Evolutionary conservation across 805 yeast species (phyloP).

Genomic region (Suhomyces sp.): DNA sequence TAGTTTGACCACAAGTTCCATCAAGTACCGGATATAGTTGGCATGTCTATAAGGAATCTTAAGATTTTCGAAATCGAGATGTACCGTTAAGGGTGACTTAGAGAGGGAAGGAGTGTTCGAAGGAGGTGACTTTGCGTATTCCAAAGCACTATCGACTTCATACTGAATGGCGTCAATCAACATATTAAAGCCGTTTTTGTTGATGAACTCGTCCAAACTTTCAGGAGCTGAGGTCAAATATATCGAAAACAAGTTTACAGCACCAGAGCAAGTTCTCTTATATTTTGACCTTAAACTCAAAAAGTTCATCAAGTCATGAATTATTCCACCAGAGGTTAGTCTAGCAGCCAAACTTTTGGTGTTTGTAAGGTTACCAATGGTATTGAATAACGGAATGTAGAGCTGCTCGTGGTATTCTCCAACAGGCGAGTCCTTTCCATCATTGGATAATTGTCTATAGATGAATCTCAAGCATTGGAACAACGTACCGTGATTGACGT

Average conservation of each 20-base stretch:
- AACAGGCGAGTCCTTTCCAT: constrained; percentile 25
- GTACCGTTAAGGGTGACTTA: background rate
- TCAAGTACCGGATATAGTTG: constrained; percentile 43
- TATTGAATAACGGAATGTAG: constrained; percentile 54
- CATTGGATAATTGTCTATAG: constrained; percentile 46
- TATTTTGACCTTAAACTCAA: constrained; percentile 49
- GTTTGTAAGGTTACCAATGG: constrained; percentile 60
- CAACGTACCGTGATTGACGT: constrained; percentile 79
- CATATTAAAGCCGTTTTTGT: constrained; percentile 60
- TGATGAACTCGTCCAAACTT: constrained; percentile 59
- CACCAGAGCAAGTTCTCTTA: constrained; percentile 56
- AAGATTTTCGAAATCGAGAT: constrained; percentile 21
- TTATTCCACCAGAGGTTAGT: constrained; percentile 71
- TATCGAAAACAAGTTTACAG: constrained; percentile 50
- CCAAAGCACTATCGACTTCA: constrained; percentile 64
- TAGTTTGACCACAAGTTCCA: constrained; percentile 62
- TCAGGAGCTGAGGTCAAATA: constrained; percentile 45
- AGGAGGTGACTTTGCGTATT: constrained; percentile 39
- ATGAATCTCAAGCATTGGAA: constrained; percentile 69
- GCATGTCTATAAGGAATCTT: constrained; percentile 59
- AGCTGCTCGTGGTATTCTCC: constrained; percentile 27
- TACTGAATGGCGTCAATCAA: constrained; percentile 58
- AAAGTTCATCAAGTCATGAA: constrained; percentile 62
- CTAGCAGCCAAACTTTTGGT: constrained; percentile 53
- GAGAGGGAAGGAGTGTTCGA: background rate